Conservation (phyloP, 1,284 basidiomycete species). For the Bjerkandera adusta region DNA sequence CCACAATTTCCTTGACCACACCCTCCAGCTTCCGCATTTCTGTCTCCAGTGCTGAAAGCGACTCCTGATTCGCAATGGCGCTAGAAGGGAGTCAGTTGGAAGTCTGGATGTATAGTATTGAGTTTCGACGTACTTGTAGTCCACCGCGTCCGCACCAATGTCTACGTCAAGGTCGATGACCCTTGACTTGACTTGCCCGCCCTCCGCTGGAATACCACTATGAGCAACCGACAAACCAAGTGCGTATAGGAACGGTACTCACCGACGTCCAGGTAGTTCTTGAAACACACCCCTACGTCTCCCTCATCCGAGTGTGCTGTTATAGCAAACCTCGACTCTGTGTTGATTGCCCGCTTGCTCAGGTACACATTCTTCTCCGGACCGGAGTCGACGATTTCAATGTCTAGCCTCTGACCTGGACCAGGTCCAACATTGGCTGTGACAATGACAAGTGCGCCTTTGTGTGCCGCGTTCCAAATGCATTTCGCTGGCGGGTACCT, state of each 20-base stretch:
- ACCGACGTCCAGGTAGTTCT: slow-evolving; percentile 76
- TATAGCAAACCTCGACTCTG: slow-evolving; percentile 91
- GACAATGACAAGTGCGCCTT: slow-evolving; percentile 87
- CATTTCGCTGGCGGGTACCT: slow-evolving; percentile 77
- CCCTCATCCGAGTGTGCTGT: slow-evolving; percentile 88
- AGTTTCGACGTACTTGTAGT: slow-evolving; percentile 83
- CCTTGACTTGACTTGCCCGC: slow-evolving; percentile 51
- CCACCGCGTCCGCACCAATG: slow-evolving; percentile 97
- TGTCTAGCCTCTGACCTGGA: slow-evolving; percentile 78
- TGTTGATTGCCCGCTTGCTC: slow-evolving; percentile 84
- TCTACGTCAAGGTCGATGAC: slow-evolving; percentile 94
- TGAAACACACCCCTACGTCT: slow-evolving; percentile 95
- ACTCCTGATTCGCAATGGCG: slow-evolving; percentile 98
- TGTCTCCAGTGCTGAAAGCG: slow-evolving; percentile 91
- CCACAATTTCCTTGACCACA: slow-evolving; percentile 90
- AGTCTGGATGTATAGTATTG: not conserved
- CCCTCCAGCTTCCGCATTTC: slow-evolving; percentile 98
- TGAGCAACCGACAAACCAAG: not conserved
- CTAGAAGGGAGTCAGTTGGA: slow-evolving; percentile 39
- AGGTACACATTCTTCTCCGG: slow-evolving; percentile 89
- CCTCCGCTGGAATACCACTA: slow-evolving; percentile 16
- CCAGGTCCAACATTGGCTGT: slow-evolving; percentile 87
- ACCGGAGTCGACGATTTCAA: slow-evolving; percentile 92
- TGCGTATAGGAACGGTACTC: slow-evolving; percentile 30
- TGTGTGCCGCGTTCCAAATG: slow-evolving; percentile 92